phyloP scores from a whole-genome alignment of 257 asterid genomes.

The Solanum infundibuliforme region DNA sequence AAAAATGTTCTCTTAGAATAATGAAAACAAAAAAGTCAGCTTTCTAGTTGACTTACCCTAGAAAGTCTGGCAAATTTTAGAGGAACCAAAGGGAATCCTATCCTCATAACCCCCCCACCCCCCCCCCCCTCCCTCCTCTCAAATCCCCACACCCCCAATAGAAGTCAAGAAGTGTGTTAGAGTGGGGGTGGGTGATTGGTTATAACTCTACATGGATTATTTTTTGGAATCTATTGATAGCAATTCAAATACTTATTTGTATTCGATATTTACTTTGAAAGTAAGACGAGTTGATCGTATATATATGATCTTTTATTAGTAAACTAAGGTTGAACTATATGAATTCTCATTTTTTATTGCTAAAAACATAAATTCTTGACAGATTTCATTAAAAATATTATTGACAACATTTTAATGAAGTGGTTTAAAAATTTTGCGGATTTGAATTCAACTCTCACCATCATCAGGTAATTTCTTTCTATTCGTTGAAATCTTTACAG shows the following conservation, averaged over 20 bases:
- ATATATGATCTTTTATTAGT: background rate
- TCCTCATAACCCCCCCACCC: background rate
- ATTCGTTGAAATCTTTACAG: background rate
- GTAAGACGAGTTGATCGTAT: accelerated
- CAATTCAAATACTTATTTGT: background rate
- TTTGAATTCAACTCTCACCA: background rate
- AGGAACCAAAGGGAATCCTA: conserved; percentile 60
- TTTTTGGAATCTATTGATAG: background rate
- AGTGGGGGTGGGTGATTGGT: background rate
- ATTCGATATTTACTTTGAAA: background rate
- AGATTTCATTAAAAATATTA: background rate
- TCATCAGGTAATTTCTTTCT: background rate
- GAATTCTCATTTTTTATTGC: background rate
- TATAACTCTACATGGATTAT: background rate
- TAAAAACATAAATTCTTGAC: background rate
- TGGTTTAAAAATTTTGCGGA: background rate
- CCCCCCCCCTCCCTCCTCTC: background rate
- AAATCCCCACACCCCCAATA: conserved; percentile 1
- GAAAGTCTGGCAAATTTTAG: conserved; percentile 54
- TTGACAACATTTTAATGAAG: background rate
- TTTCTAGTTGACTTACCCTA: conserved; percentile 83
- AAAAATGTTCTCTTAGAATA: background rate
- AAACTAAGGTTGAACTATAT: background rate
- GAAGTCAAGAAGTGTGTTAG: conserved; percentile 18
- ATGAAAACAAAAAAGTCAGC: conserved; percentile 18